Evolutionary conservation across 2,329 filamentous ascomycete species (phyloP).

Genomic region (Rhynchosporium agropyri): DNA sequence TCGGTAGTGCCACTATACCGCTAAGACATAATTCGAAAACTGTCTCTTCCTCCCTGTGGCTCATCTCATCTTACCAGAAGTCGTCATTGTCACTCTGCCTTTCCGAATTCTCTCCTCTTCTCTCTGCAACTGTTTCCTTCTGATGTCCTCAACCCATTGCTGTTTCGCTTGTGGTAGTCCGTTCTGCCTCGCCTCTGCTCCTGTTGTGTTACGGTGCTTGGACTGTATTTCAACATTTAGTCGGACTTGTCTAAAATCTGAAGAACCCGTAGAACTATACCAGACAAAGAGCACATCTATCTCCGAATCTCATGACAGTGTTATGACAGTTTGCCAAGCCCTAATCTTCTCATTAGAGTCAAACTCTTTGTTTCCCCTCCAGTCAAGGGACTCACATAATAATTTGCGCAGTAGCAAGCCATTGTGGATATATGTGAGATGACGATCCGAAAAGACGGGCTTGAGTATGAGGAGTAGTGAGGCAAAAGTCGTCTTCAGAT

Average conservation of each 20-base stretch:
- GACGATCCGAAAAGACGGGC: conserved; percentile 7
- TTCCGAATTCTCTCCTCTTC: conserved; percentile 30
- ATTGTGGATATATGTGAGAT: conserved; percentile 32
- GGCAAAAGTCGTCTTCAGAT: conserved; percentile 5
- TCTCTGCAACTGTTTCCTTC: conserved; percentile 30
- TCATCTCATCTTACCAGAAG: conserved; percentile 24
- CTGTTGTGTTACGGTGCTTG: conserved; percentile 19
- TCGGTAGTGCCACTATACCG: conserved; percentile 12
- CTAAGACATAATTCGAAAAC: conserved; percentile 4
- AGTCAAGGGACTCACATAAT: conserved; percentile 41
- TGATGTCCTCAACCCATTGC: conserved; percentile 32
- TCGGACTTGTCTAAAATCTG: conserved; percentile 6
- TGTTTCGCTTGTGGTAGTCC: conserved; percentile 27
- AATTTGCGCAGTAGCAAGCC: conserved; percentile 46
- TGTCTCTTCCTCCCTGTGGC: neutral
- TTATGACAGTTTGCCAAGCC: conserved; percentile 46
- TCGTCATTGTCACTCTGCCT: conserved; percentile 28
- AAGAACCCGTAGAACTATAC: conserved; percentile 32
- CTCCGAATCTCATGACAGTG: conserved; percentile 44
- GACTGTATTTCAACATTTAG: conserved; percentile 24
- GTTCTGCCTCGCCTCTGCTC: conserved; percentile 19
- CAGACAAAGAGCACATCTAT: conserved; percentile 45
- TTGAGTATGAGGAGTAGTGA: neutral
- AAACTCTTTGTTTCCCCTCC: neutral
- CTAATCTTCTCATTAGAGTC: conserved; percentile 34